Percentiles rank a stretch among this genome's conserved stretches.
These are phyloP conservation scores for Tagetes patula DNA, from an alignment of 129 eudicot genomes.

Conservation along the genomic window DNA sequence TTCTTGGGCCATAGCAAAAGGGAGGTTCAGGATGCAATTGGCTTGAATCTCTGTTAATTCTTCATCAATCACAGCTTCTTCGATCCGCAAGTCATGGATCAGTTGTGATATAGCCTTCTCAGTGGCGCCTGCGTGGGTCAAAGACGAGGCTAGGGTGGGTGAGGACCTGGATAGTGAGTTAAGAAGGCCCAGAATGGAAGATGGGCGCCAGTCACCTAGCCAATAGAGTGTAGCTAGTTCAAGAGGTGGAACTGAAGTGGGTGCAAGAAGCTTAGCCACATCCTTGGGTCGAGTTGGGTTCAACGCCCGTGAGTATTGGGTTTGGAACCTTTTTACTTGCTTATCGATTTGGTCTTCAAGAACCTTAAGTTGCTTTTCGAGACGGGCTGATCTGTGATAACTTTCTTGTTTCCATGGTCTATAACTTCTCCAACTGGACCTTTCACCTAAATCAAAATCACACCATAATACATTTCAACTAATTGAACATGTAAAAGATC, in stretches of 20 bases:
- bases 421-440: constrained; percentile 43
- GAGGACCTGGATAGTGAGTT: constrained; percentile 50
- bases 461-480: background rate
- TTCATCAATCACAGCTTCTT: constrained; percentile 89
- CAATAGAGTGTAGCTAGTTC: constrained; percentile 75
- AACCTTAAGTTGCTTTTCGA: constrained; percentile 68
- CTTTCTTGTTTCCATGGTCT: constrained; percentile 66
- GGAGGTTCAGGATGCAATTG: constrained; percentile 73
- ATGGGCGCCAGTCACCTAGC: constrained; percentile 97
- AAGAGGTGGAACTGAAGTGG: constrained; percentile 59
- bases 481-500: constrained; percentile 5
- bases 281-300: constrained; percentile 59
- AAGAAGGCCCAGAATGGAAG: constrained; percentile 73
- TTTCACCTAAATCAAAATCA: constrained; percentile 47
- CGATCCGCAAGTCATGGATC: constrained; percentile 75
- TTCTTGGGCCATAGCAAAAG: constrained; percentile 40
- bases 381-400: constrained; percentile 57
- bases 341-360: constrained; percentile 71
- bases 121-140: constrained; percentile 47
- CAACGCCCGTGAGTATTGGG: constrained; percentile 58
- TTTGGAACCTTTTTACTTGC: constrained; percentile 53
- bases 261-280: constrained; percentile 71
- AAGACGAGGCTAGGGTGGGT: constrained; percentile 34
- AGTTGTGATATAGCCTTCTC: constrained; percentile 52
- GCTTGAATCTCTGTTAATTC: constrained; percentile 91